Base-by-base conservation (phyloP, 306 rosid species). In the Vigna reflexopilosa region DNA sequence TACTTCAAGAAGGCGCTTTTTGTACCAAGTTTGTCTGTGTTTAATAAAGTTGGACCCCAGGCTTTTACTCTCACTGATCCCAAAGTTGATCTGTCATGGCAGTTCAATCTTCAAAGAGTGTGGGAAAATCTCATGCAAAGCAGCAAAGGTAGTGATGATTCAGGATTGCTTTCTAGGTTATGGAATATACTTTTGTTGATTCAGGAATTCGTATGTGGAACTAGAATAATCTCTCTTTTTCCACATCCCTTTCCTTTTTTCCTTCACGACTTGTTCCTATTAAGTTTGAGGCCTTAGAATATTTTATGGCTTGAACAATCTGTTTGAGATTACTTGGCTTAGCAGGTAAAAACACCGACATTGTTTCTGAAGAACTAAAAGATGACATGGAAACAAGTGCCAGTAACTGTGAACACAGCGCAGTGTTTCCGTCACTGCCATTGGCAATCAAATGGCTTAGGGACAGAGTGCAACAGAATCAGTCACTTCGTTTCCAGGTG, bases 1-100 rank as follows among this genome's bases (percentile, higher is more conserved):
- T 82, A 85, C 87, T 96, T 96, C 89, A 90, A 89, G 90, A 93
- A 88, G 83, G 99, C 98, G 0, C 91, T 96, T 22, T 93, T 96
- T 77, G 93, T 91, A 77, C 98, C 99, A 69, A 93, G 92, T 83
- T 78, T 80, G 58, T 90, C 97, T 10, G 82, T 88, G 73, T 88
- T 81, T 63, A 52, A 85, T 87, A 93, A 91, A 87, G 99, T 93
- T 47, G 98, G 99, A 68, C 83, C 91, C 34, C 94, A 90, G 77
- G 79, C 86, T 74, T 77, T 70, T 79, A 57, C 87, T 49, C 77
- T 58, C 3, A 40, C 84, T 6, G 92, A 87, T 67, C 70, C 88
- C 75, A 83, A 85, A 45, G 89, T 90, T 45, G 99, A 96, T 80
- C 86, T 96, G 68, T 91, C 98, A 0, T 93, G 99, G 99, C 99